A percentile compares a stretch with the other conserved stretches of the same genome.
Conservation (phyloP, 1,284 basidiomycete species). For the Austroboletus olivaceoglutinosus region DNA sequence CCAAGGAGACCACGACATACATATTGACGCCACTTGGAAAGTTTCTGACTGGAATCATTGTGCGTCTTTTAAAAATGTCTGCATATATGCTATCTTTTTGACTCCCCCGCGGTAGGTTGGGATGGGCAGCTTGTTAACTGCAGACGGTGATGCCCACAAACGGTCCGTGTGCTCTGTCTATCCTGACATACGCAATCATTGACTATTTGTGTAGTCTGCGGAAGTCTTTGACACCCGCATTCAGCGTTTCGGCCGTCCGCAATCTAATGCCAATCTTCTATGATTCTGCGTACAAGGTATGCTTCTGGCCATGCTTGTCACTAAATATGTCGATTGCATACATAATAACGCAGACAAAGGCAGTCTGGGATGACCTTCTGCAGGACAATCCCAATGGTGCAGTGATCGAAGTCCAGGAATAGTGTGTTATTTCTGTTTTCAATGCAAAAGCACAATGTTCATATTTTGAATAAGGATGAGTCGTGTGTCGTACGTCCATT, state of each 20-base stretch:
- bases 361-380: slow-evolving; percentile 48
- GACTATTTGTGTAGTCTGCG: slow-evolving; percentile 36
- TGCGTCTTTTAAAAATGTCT: slow-evolving; percentile 26
- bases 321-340: neutral
- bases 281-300: slow-evolving; percentile 36
- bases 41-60: slow-evolving; percentile 45
- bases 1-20: slow-evolving; percentile 51
- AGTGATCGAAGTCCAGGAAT: slow-evolving; percentile 53
- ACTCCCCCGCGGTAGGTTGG: slow-evolving; percentile 6
- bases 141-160: slow-evolving; percentile 22
- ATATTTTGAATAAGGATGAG: slow-evolving; percentile 34
- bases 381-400: slow-evolving; percentile 30
- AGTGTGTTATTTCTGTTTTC: slow-evolving; percentile 35
- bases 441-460: slow-evolving; percentile 24
- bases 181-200: neutral
- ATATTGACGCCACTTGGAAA: slow-evolving; percentile 39
- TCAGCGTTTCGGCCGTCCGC: slow-evolving; percentile 44
- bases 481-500: slow-evolving; percentile 22
- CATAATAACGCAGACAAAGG: slow-evolving; percentile 41
- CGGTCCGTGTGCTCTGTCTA: slow-evolving; percentile 7
- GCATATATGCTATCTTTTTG: neutral
- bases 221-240: slow-evolving; percentile 45
- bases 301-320: neutral
- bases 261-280: slow-evolving; percentile 44
- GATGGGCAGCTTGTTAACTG: slow-evolving; percentile 9